These are phyloP conservation scores for Rhizopus delemar DNA, from an alignment of 371 early-diverging fungal species.

Conservation along the genomic window DNA sequence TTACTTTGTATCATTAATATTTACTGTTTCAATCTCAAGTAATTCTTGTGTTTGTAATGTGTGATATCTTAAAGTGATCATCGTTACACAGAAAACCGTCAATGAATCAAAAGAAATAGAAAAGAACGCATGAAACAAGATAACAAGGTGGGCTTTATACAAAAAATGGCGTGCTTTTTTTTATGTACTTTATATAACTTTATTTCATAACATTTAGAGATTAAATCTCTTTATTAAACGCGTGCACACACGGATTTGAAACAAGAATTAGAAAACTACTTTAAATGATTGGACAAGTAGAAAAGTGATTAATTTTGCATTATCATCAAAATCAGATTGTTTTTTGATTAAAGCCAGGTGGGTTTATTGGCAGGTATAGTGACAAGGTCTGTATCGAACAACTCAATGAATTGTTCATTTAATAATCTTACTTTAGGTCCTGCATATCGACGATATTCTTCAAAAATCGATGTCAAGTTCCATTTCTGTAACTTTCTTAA, in stretches of 20 bases:
- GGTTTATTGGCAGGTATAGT: constrained; percentile 78
- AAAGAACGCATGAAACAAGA: background rate
- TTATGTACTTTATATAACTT: no score
- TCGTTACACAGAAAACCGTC: constrained; percentile 6
- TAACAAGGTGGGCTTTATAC: background rate
- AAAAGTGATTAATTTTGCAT: no score
- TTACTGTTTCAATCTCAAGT: constrained; percentile 28
- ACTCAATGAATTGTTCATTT: constrained; percentile 93
- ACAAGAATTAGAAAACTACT: no score
- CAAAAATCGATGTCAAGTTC: constrained; percentile 97
- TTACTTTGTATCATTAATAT: background rate
- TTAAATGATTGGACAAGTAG: no score
- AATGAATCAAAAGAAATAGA: constrained; percentile 1
- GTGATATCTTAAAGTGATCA: constrained; percentile 27
- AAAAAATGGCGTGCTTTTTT: background rate
- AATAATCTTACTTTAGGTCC: constrained; percentile 92
- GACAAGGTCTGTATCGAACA: constrained; percentile 95
- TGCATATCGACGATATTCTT: constrained; percentile 96
- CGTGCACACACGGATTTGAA: no score
- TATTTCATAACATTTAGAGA: no score
- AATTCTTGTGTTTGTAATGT: constrained; percentile 18
- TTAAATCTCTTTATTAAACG: no score
- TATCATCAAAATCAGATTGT: no score
- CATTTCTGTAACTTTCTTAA: constrained; percentile 94
- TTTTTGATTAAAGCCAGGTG: constrained; percentile 55